Evolutionary conservation across 352 stramenopile genomes (phyloP), one percentile per base, ranked within the genome.

Genomic region (Globisporangium irregulare): DNA sequence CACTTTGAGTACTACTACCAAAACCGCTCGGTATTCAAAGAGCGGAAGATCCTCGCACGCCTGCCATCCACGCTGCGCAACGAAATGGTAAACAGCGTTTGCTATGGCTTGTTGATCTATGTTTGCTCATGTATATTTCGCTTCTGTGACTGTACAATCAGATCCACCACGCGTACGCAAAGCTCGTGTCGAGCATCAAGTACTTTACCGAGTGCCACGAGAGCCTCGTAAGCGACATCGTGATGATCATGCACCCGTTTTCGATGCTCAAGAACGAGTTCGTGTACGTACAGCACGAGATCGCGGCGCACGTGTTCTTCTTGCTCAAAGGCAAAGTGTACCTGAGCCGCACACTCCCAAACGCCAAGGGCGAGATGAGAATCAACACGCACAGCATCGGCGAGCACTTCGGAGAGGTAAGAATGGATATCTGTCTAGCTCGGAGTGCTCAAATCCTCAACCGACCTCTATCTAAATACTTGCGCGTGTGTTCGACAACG

Each of bases 1-100:
- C 87, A 94, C 64, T 96, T 95, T 59, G 86, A 93, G 68, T 95
- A 96, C 63, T 94, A 84, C 66, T 95, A 92, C 65, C 83, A 90
- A 59, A 92, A 94, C 51, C 82, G 86, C 10, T 94, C 88, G 0
- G 88, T 94, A 4, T 96, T 96, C 66, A 82, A 91, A 32, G 88
- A 94, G 59, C 70, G 84, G 56, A 66, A 58, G 34, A 91, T 96
- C 41, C 74, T 96, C 29, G 60, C 77, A 7, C 82, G 87, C 18
- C 58, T 96, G 1, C 88, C 88, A 25, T 88, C 76, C 7, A 83
- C 85, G 7, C 76, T 94, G 60, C 88, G 86, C 25, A 93, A 95
- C 41, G 85, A 95, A 72, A 90, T 95, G 81, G 83, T 90, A 38
- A 51, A 51, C 5, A 22, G 18, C 18, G 15, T 43, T 24, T 24